Evolutionary conservation across 192 early-diverging fungal genomes (phyloP), one percentile per base, ranked within the genome.

Genomic region (Backusella circina): DNA sequence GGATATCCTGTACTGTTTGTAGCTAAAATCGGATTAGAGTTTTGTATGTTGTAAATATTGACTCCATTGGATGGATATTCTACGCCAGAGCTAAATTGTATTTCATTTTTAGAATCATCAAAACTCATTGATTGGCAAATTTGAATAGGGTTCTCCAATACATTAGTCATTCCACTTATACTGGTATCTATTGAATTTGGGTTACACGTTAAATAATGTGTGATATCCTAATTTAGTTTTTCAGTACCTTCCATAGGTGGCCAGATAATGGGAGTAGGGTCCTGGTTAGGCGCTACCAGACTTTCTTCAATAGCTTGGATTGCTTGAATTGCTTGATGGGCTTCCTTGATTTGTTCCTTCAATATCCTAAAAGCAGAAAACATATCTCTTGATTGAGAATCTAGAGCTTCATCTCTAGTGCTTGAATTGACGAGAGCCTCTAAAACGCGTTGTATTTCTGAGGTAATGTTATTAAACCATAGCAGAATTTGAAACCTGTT

Each of bases 341-440:
- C 61, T 13, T 36, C 61, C 31, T 75, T 41, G 41, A 69, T 65
- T 35, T 31, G 67, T 36, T 66, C 39, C 15, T 39, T 31, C 10
- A 75, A n/a, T n/a, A 32, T n/a, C 26, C 30, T 21, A 23, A 69
- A 51, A 39, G 74, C 74, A 16, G 44, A 68, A 23, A 54, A 36
- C 12, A 75, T 39, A 12, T 69, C 23, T 15, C 33, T n/a, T 13
- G 74, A 54, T 1, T 13, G 32, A 16, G 74, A 39, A 5, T 54
- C 67, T 15, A 31, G 12, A 3, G 50, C 28, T 23, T 73, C 54
- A 28, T 61, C 28, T 23, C 28, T 61, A 1, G 23, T 26, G 10
- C 54, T 61, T 26, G 54, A 61, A 12, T 32, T 47, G 5, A 47
- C 15, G 13, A 70, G 15, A 15, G 21, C 30, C 1, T 21, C n/a